phyloP scores from a whole-genome alignment of 2,329 filamentous ascomycete species.

The Fusarium sp. region DNA sequence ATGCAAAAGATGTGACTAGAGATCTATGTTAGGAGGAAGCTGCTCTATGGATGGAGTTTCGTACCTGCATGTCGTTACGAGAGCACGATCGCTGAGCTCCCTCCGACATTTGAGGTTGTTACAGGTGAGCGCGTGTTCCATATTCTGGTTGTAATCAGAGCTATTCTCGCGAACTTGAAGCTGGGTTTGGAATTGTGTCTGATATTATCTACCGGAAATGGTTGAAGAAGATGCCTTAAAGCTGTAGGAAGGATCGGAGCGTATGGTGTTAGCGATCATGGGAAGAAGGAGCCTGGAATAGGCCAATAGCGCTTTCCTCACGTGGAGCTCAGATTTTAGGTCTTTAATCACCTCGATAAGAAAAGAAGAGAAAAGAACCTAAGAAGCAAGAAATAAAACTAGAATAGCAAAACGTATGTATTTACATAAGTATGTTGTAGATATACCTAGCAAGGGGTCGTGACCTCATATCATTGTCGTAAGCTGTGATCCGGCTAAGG shows the following conservation, averaged over 20 bases:
- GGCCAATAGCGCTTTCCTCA: slow-evolving; percentile 3
- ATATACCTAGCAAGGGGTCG: slow-evolving; percentile 16
- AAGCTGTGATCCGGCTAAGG: slow-evolving; percentile 34
- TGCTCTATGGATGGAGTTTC: neutral
- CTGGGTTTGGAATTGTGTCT: neutral
- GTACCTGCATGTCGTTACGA: slow-evolving; percentile 91
- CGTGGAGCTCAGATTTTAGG: neutral
- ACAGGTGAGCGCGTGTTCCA: slow-evolving; percentile 83
- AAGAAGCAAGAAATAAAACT: neutral
- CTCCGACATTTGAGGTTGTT: slow-evolving; percentile 83
- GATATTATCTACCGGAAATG: neutral
- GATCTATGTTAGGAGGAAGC: slow-evolving; percentile 3
- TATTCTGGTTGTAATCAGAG: slow-evolving; percentile 51
- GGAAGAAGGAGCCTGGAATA: slow-evolving; percentile 2
- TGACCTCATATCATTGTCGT: slow-evolving; percentile 38
- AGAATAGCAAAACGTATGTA: neutral
- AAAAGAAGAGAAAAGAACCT: too few relatives aligned
- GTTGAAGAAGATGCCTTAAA: neutral
- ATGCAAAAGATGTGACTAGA: slow-evolving; percentile 87
- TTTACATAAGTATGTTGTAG: slow-evolving; percentile 1
- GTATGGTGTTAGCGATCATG: neutral
- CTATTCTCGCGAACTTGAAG: neutral
- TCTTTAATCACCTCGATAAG: neutral
- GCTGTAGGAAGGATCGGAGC: neutral
- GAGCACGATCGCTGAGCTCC: slow-evolving; percentile 76